Base-by-base conservation (phyloP, 2,329 filamentous ascomycete genomes). In the Apiospora hydei region DNA sequence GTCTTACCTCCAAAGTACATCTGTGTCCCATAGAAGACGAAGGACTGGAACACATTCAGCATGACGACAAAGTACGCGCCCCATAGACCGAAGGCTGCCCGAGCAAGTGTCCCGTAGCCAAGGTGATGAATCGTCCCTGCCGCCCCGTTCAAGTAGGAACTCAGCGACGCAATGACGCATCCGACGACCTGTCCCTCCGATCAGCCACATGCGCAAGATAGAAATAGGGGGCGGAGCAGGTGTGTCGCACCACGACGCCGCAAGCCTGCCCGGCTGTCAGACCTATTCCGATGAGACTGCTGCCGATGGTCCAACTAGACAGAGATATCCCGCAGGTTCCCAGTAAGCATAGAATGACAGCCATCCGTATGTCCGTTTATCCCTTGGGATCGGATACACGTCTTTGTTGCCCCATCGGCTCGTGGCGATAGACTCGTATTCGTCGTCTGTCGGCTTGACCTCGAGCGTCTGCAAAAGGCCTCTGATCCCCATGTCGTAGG, bases 301-400 rank as follows among this genome's bases (percentile, higher is more conserved):
- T 74, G 44, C 73, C 73, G 16, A 72, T 71, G 38, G 73, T 74
- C 73, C 73, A 74, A 24, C 70, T 72, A 16, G 73, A 74, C 51
- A 74, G 67, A 16, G 70, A 74, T n/a, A 74, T 72, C 41, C 73
- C 73, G 38, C 73, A 74, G 41, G 73, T 74, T 10, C 73, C 73
- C 73, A 74, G 57, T 72, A 74, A 8, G 73, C 73, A 41, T 74
- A 74, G 53, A 74, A 74, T 3, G 71, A 49, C 34, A 74, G 49
- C 73, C 71, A 74, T 38, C 73, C 71, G 49, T 74, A 74, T 10
- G 73, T 74, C 41, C 73, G 69, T 53, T 74, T 74, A 51, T 74
- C 71, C 53, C 66, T 71, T 4, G 73, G 71, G 47, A 74, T 71
- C 7, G 73, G 73, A 49, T 74, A 74, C 3, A 74, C 69, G 47